Base-by-base conservation (phyloP, 495 filamentous ascomycete genomes). In the Hapsidospora chrysogenum region DNA sequence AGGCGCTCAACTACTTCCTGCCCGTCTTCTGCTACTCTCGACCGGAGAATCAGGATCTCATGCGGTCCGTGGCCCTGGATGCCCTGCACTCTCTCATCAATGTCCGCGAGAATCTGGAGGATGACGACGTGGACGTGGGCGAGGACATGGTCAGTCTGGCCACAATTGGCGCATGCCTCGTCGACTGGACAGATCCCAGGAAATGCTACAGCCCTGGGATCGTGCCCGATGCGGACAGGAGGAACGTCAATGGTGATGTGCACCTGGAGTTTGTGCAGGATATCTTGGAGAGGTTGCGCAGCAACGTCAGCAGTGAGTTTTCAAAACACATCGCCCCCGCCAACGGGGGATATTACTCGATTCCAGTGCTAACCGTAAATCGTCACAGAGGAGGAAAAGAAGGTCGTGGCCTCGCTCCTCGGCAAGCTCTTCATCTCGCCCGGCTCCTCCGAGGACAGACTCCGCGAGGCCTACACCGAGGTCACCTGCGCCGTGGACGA, bases 161-260 rank as follows among this genome's bases (percentile, higher is more conserved):
- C 7, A 69, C 76, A 19, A 78, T 94, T 21, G 70, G 76, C 18
- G 78, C 74, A 2, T 85, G 89, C 56, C 53, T 97, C 2, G 69
- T 84, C 1, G 89, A 97, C 49, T 97, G 89, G 89, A 96, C 89
- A 3, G 89, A 97, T 54, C 83, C 86, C 36, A 67, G 92, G 14
- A 80, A 86, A 47, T 79, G 85, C 36, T 76, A 89, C 34, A 70
- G 76, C 1, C 66, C 82, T 9, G 74, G 69, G 1, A 60, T 70
- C 25, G 63, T 74, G 28, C 59, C 63, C 22, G 70, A 73, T 8
- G 73, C 65, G 17, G 54, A 74, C 20, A 68, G 67, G 46, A 73
- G 68, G 42, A 61, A 61, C 8, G 66, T 72, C 9, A 73, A 76
- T 33, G 71, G 69, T 3, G 72, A 80, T 37, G 66, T 78, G 22